A percentile compares a stretch with the other conserved stretches of the same genome.
phyloP scores from a whole-genome alignment of 768 basidiomycete species.

The Hygrophoropsis aurantiaca region DNA sequence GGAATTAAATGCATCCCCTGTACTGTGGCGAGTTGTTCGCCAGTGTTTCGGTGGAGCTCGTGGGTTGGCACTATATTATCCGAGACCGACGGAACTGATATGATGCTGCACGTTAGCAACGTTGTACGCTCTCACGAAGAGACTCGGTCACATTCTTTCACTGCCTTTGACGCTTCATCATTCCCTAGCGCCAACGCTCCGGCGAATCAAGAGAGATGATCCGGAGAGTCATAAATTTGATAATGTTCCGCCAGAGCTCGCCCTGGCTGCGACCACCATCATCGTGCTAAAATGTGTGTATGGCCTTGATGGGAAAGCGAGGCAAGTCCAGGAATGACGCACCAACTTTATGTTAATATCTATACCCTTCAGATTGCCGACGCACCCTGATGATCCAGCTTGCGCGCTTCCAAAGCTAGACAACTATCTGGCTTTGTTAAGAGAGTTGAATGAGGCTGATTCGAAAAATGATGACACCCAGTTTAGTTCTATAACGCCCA shows the following conservation, averaged over 20 bases:
- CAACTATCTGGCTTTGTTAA: constrained; percentile 48
- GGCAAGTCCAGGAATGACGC: constrained; percentile 40
- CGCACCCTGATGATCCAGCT: constrained; percentile 52
- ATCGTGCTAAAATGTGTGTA: constrained; percentile 84
- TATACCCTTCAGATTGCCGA: constrained; percentile 44
- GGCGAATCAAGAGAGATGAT: constrained; percentile 36
- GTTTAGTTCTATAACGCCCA: constrained; percentile 42
- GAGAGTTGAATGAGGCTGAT: constrained; percentile 35
- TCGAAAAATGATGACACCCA: constrained; percentile 27
- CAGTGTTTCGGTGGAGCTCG: constrained; percentile 71
- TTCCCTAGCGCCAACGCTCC: constrained; percentile 45
- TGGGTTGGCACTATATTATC: constrained; percentile 40
- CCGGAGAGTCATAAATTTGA: constrained; percentile 54
- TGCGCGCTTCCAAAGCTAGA: constrained; percentile 53
- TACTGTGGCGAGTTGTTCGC: constrained; percentile 72
- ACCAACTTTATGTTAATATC: constrained; percentile 8
- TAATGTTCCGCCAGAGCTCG: constrained; percentile 67
- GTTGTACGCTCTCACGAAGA: constrained; percentile 65
- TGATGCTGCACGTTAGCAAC: constrained; percentile 44
- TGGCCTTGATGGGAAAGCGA: constrained; percentile 68
- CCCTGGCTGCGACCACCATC: constrained; percentile 56
- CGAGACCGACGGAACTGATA: background rate
- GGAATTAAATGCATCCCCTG: constrained; percentile 70
- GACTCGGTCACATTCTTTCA: constrained; percentile 52
- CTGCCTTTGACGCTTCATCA: constrained; percentile 62